Evolutionary conservation across 225 moss, liverwort and hornwort species (phyloP), one percentile per base, ranked within the genome.

Genomic region (Sphagnum tenellum): DNA sequence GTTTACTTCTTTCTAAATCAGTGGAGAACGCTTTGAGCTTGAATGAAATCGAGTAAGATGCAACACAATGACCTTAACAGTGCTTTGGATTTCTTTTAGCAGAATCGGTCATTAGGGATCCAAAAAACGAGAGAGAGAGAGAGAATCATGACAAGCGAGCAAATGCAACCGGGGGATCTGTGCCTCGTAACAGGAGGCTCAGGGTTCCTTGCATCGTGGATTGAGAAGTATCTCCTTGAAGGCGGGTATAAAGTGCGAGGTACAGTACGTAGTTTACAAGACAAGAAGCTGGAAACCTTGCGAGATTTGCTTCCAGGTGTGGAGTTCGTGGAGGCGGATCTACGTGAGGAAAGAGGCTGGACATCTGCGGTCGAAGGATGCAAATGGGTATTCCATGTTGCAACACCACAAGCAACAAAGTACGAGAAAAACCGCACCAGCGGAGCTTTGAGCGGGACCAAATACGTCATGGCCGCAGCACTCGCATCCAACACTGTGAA

Each of bases 311-410:
- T 73, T 4, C 66, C 70, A 0, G 70, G 66, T 2, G 57, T 2
- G 3, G 66, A 73, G 47, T 77, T 73, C 55, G 63, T 73, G 3
- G 73, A 73, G 53, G 73, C 70, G 8, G 56, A 77, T 69, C 59
- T 77, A 13, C 5, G 70, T 54, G 53, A 63, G 4, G 65, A 73
- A 10, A 46, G 11, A 1, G 66, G 73, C 2, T 77, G 73, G 77
- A 48, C 66, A 50, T 62, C 11, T 8, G 73, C 77, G 7, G 46
- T 70, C 9, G 58, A 77, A 12, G 73, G 73, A 46, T 73, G 69
- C 66, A 70, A 55, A 14, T 73, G 77, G 77, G 56, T 77, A 8
- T 73, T 77, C 66, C 73, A 77, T 50, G 70, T 77, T 54, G 73
- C 77, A 48, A 73, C 62, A 9, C 77, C 66, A 7, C 70, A 77